Conservation (phyloP, 768 basidiomycete genomes). For the Holtermanniella nyarrowii region DNA sequence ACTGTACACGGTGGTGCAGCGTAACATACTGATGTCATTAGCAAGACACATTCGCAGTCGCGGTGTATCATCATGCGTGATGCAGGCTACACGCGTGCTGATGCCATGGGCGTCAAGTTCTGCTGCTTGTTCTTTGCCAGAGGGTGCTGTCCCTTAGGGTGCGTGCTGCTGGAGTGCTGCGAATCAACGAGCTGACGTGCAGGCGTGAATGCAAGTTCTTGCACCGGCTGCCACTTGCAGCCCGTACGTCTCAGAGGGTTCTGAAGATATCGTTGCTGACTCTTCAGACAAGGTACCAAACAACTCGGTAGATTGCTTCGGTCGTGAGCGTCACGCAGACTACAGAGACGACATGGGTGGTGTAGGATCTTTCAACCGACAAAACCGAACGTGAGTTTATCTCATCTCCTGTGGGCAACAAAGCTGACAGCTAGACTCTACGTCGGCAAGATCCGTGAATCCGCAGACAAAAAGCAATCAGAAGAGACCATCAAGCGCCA, state of each 20-base stretch:
- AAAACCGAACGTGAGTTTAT: conserved; percentile 61
- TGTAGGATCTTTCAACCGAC: conserved; percentile 87
- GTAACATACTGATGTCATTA: conserved; percentile 35
- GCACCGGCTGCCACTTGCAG: conserved; percentile 70
- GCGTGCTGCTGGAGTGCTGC: conserved; percentile 8
- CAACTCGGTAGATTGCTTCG: conserved; percentile 91
- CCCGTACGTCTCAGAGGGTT: conserved; percentile 31
- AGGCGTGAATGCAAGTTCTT: conserved; percentile 81
- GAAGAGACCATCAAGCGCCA: conserved; percentile 83
- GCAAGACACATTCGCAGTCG: conserved; percentile 88
- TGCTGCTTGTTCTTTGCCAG: conserved; percentile 90
- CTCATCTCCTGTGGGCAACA: not conserved
- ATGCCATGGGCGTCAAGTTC: conserved; percentile 85
- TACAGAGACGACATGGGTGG: conserved; percentile 99
- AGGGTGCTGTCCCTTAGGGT: conserved; percentile 93
- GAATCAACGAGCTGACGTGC: not conserved
- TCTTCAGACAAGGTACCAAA: conserved; percentile 55
- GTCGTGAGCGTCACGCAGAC: conserved; percentile 89
- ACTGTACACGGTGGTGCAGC: not conserved
- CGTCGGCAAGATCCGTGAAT: conserved; percentile 81
- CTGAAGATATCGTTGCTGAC: not conserved
- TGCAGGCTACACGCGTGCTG: conserved; percentile 85
- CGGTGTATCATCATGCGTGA: conserved; percentile 81
- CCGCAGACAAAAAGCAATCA: conserved; percentile 57
- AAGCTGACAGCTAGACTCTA: conserved; percentile 48